Evolutionary conservation across 768 basidiomycete genomes (phyloP).

Genomic region (Mycena sanguinolenta): DNA sequence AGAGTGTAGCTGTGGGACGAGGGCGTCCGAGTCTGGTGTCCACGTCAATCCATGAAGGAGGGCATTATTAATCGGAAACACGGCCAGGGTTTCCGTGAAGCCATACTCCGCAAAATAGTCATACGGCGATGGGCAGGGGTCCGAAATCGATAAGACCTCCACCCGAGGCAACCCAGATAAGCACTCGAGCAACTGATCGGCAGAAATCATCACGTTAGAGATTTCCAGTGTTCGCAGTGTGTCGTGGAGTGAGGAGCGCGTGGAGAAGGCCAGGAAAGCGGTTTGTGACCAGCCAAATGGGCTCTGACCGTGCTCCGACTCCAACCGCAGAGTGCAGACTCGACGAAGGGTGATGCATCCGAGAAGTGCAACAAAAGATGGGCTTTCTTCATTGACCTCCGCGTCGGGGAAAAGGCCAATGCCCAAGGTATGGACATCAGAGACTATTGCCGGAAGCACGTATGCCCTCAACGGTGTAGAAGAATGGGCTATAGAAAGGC

Average conservation of each 20-base stretch:
- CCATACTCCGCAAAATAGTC: background rate
- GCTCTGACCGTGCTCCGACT: background rate
- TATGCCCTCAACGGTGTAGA: background rate
- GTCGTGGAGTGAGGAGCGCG: slow-evolving; percentile 10
- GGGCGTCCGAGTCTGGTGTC: background rate
- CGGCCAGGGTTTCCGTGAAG: background rate
- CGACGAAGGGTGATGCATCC: slow-evolving; percentile 4
- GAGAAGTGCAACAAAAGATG: background rate
- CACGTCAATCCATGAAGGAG: slow-evolving; percentile 10
- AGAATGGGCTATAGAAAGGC: background rate
- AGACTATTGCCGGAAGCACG: background rate
- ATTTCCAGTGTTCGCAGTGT: slow-evolving; percentile 1
- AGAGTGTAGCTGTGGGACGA: slow-evolving; percentile 12
- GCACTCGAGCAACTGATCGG: background rate
- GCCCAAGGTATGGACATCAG: background rate
- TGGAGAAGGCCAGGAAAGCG: background rate
- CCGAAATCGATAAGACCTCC: background rate
- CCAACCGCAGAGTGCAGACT: background rate
- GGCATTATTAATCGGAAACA: background rate
- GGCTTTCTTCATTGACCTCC: background rate
- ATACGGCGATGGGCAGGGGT: background rate
- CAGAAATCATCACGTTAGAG: background rate
- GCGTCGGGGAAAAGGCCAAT: background rate
- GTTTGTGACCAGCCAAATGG: background rate
- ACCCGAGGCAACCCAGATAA: background rate